These are phyloP conservation scores for Neurospora sp. DNA, from an alignment of 495 filamentous ascomycete genomes.

Conservation along the genomic window DNA sequence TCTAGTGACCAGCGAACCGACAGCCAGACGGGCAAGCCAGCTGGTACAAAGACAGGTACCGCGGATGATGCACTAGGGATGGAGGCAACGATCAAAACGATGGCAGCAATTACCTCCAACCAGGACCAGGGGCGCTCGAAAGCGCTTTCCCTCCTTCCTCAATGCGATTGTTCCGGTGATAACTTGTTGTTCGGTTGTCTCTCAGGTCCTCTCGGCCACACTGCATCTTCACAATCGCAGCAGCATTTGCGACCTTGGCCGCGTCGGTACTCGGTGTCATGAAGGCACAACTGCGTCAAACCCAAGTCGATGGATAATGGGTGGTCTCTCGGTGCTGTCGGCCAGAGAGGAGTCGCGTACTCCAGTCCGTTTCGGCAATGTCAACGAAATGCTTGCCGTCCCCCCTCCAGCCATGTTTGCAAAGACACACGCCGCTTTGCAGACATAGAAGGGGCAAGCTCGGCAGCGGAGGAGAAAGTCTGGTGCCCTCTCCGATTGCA, in stretches of 20 bases:
- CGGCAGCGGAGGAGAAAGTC: slow-evolving; percentile 7
- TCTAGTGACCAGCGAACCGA: no score
- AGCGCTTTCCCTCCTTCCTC: neutral
- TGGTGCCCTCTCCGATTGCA: slow-evolving; percentile 9
- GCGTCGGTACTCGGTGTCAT: no score
- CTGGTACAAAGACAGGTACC: no score
- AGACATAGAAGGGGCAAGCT: slow-evolving; percentile 8
- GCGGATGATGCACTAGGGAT: no score
- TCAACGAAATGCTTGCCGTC: slow-evolving; percentile 10
- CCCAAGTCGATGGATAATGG: neutral
- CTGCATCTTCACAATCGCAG: neutral
- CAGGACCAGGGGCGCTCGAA: neutral
- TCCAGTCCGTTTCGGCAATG: slow-evolving; percentile 4
- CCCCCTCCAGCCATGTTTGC: neutral
- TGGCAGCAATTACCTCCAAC: neutral
- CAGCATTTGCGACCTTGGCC: neutral
- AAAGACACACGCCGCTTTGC: slow-evolving; percentile 6
- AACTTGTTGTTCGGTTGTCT: no score
- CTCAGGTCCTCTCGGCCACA: neutral
- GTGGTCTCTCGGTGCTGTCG: neutral
- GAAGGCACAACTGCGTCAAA: no score
- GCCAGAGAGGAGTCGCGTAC: neutral
- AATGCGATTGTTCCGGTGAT: neutral
- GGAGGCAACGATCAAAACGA: neutral
- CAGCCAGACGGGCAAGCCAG: no score